These are phyloP conservation scores for Lolium perenne DNA, from an alignment of 176 grass and related monocot genomes.

Conservation along the genomic window DNA sequence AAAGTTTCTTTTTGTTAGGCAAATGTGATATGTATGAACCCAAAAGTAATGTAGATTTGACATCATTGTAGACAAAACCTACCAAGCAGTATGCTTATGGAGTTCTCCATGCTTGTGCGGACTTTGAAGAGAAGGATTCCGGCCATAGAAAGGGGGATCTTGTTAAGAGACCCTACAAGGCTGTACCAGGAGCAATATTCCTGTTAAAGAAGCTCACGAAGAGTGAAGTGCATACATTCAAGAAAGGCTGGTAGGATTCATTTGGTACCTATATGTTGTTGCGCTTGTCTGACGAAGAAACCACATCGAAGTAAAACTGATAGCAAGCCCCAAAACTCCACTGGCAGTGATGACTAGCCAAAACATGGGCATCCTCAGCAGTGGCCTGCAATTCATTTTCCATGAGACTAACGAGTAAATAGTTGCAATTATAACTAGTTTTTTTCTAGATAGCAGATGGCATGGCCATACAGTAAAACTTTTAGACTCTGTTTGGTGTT, in stretches of 20 bases:
- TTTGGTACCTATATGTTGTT: slow-evolving; percentile 84
- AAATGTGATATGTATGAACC: background rate
- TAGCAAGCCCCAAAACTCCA: slow-evolving; percentile 88
- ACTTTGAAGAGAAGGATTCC: slow-evolving; percentile 90
- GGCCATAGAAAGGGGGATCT: slow-evolving; percentile 90
- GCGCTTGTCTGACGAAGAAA: slow-evolving; percentile 97
- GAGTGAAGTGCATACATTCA: background rate
- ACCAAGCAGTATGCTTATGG: slow-evolving; percentile 83
- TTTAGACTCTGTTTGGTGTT: background rate
- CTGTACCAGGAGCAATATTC: slow-evolving; percentile 50
- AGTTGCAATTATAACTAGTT: background rate
- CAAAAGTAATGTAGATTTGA: background rate
- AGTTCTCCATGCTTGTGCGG: slow-evolving; percentile 82
- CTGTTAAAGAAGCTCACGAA: slow-evolving; percentile 19
- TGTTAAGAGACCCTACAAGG: slow-evolving; percentile 92
- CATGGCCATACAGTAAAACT: background rate
- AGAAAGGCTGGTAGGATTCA: background rate
- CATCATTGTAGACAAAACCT: slow-evolving; percentile 25
- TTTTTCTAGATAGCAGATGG: background rate
- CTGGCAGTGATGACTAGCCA: slow-evolving; percentile 86
- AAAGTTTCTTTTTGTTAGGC: slow-evolving; percentile 1
- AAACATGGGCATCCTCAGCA: slow-evolving; percentile 82
- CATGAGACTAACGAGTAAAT: slow-evolving; percentile 1
- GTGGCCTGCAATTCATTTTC: slow-evolving; percentile 66
- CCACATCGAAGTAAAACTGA: slow-evolving; percentile 98